phyloP scores from a whole-genome alignment of 1,139 yeast species.

The Pichia sp. region DNA sequence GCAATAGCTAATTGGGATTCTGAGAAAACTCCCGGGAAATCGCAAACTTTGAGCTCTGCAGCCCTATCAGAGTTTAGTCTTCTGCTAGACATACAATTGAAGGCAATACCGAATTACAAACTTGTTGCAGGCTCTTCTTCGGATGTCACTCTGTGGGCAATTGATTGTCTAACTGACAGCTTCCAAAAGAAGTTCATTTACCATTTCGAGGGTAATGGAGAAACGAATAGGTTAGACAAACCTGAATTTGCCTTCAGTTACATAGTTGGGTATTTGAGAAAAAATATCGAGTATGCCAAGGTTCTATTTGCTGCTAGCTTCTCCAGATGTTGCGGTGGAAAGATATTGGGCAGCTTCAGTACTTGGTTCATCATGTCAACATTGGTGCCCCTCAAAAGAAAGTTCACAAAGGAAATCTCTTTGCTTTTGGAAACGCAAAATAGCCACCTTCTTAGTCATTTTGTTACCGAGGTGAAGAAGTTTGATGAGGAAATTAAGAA shows the following conservation, averaged over 20 bases:
- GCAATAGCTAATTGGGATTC: constrained; percentile 11
- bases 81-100: constrained; percentile 11
- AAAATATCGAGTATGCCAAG: constrained; percentile 38
- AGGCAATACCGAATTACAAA: background rate
- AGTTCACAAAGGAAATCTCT: constrained; percentile 37
- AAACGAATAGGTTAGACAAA: constrained; percentile 65
- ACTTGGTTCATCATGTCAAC: constrained; percentile 54
- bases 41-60: background rate
- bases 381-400: constrained; percentile 47
- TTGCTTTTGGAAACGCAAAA: constrained; percentile 21
- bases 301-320: constrained; percentile 21
- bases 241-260: constrained; percentile 79
- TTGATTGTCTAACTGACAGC: constrained; percentile 27
- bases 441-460: constrained; percentile 54
- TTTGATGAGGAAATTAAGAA: constrained; percentile 56
- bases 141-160: constrained; percentile 18
- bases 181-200: constrained; percentile 61
- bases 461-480: constrained; percentile 53
- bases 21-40: background rate
- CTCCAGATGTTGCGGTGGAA: constrained; percentile 26
- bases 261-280: constrained; percentile 48
- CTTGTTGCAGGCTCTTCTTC: background rate
- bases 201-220: constrained; percentile 62
- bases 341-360: constrained; percentile 30
- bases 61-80: constrained; percentile 3